Base-by-base conservation (phyloP, 495 filamentous ascomycete species). In the Terfezia boudieri region DNA sequence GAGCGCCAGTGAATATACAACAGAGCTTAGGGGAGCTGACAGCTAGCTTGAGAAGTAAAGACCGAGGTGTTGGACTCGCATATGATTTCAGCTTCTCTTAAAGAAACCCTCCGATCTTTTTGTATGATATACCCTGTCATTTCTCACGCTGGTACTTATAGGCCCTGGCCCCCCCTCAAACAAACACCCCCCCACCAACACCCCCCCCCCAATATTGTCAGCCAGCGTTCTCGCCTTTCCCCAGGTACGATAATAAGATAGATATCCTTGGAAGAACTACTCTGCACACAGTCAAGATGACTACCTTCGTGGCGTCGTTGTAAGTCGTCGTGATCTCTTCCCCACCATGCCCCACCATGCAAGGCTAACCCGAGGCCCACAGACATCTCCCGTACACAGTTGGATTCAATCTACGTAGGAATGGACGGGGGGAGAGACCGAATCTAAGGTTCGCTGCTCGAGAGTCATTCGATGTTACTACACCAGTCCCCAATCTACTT, bases 311-410 rank as follows among this genome's bases (percentile, higher is more conserved):
- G 55, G 82, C 76, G 59, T 86, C 84, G n/a, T 71, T 89, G 84
- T 89, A 74, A 73, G 81, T 74, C 8, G 5, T n/a, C 8, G 5
- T n/a, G 35, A 50, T 36, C 36, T 9, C 48, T 26, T 56, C 36
- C 16, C 22, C 55, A 52, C 53, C 9, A 43, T 52, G 53, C 50
- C 55, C 49, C 43, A 9, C 55, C 14, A 50, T 58, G 8, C 41
- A 49, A 54, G 53, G 52, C 55, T 49, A 20, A 48, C n/a, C 49
- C 50, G 37, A 35, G 20, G 26, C 48, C 38, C 43, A 53, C 59
- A 94, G 88, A 48, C 92, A 92, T 65, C 78, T 94, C 32, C 88
- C 88, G 7, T 84, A 92, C 63, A 95, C 88, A 2, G 72, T 94
- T 59, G 79, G 89, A 63, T 95, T 94, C 67, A 71, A 54, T 54